Conservation (phyloP, 1,284 basidiomycete species). For the Sporisorium sorghi region DNA sequence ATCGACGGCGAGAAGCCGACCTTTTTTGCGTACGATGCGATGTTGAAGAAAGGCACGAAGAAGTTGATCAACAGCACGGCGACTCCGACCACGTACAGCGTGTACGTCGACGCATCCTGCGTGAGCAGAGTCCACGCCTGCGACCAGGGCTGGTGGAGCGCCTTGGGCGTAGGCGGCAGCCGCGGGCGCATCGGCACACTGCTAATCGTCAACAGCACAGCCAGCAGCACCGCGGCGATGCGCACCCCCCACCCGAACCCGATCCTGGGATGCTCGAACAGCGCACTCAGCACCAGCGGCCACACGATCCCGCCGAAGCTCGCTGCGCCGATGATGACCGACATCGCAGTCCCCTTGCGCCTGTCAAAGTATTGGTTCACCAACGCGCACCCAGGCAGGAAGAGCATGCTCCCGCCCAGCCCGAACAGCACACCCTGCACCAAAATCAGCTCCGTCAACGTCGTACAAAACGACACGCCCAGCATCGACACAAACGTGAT, state of each 20-base stretch:
- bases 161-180: constrained; percentile 16
- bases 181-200: constrained; percentile 39
- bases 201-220: constrained; percentile 35
- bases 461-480: constrained; percentile 35
- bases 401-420: constrained; percentile 46
- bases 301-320: constrained; percentile 50
- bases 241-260: constrained; percentile 44
- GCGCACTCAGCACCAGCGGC: constrained; percentile 31
- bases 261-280: constrained; percentile 34
- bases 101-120: constrained; percentile 25
- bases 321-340: constrained; percentile 45
- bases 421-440: constrained; percentile 43
- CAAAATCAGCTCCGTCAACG: constrained; percentile 30
- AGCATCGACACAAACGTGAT: constrained; percentile 46
- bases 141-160: constrained; percentile 31
- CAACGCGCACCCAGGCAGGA: constrained; percentile 44
- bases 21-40: constrained; percentile 43
- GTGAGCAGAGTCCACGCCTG: constrained; percentile 27
- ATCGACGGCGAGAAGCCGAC: constrained; percentile 26
- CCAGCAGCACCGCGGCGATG: constrained; percentile 36
- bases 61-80: constrained; percentile 49
- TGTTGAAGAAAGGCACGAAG: constrained; percentile 51
- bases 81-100: constrained; percentile 37
- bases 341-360: constrained; percentile 40
- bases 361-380: constrained; percentile 52